Evolutionary conservation across 768 basidiomycete species (phyloP), one percentile per base, ranked within the genome.

Genomic region (Termitomyces sp.): DNA sequence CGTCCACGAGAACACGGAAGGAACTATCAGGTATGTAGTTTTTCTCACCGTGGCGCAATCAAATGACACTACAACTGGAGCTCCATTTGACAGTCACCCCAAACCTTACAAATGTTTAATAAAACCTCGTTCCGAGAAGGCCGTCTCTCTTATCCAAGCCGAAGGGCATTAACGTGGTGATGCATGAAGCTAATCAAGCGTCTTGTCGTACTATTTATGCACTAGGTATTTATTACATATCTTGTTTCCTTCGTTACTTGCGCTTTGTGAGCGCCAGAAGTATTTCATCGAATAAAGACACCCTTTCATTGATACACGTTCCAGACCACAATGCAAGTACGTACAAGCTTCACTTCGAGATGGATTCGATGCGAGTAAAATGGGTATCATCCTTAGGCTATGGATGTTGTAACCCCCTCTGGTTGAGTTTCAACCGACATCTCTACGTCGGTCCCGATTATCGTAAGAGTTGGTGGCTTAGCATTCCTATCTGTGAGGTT

Each of bases 21-120:
- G 87, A 20, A 86, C 86, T 0, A 89, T 89, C 65, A 88, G 86
- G 87, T 82, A 65, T 63, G 68, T 16, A 32, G 35, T 7, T 8
- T 32, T 18, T 45, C 48, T 35, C 13, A 5, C 11, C 39, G 39
- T 46, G 53, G 9, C 42, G n/a, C 18, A 15, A 33, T 53, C 52
- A 51, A 52, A 44, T 46, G 16, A 62, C n/a, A n/a, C n/a, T 60
- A 58, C 52, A 13, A 55, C 32, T 28, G 2, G 28, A 28, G 4
- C 28, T 65, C 15, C 55, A 24, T 48, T 44, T 55, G n/a, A 50
- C 60, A 80, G 87, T 67, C 87, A 87, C 64, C 87, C 86, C 4
- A 82, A 81, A 64, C 81, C 87, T 18, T 88, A 85, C 75, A 79
- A 81, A 65, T 88, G 87, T 65, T 70, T 76, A 20, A 79, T 88